Evolutionary conservation across 495 filamentous ascomycete genomes (phyloP).

Genomic region (Neurospora discreta): DNA sequence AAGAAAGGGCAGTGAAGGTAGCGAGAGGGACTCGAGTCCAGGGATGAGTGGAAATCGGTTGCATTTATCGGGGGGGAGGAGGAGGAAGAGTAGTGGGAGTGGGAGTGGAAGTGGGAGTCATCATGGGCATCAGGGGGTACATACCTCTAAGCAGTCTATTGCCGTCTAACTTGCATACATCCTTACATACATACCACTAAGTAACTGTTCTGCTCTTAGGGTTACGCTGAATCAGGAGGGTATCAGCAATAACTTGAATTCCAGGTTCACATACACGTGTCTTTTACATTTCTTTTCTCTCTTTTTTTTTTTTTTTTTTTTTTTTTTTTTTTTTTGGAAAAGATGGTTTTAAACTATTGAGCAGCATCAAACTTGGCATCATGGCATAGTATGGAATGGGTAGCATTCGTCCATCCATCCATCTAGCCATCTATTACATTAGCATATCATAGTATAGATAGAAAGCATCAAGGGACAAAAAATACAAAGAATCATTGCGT

Average conservation of each 20-base stretch:
- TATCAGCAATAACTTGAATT: too few relatives aligned
- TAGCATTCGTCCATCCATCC: too few relatives aligned
- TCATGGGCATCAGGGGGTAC: too few relatives aligned
- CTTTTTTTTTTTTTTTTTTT: background rate
- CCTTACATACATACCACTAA: too few relatives aligned
- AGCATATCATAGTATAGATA: background rate
- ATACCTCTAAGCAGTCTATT: too few relatives aligned
- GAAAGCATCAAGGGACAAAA: background rate
- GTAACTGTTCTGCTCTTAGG: too few relatives aligned
- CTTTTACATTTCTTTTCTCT: background rate
- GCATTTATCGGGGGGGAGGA: background rate
- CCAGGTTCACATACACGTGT: background rate
- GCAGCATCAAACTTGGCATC: background rate
- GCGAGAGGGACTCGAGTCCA: background rate
- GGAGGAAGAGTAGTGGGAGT: background rate
- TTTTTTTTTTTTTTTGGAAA: background rate
- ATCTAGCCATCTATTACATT: background rate
- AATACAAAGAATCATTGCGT: background rate
- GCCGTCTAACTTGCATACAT: too few relatives aligned
- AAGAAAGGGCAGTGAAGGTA: background rate
- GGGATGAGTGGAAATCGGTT: background rate
- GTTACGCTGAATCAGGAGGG: too few relatives aligned
- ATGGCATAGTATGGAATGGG: background rate
- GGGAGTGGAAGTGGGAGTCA: too few relatives aligned
- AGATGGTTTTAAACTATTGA: background rate